These are phyloP conservation scores for Pseudocercospora ulei DNA, from an alignment of 2,329 filamentous ascomycete species.

Conservation along the genomic window DNA sequence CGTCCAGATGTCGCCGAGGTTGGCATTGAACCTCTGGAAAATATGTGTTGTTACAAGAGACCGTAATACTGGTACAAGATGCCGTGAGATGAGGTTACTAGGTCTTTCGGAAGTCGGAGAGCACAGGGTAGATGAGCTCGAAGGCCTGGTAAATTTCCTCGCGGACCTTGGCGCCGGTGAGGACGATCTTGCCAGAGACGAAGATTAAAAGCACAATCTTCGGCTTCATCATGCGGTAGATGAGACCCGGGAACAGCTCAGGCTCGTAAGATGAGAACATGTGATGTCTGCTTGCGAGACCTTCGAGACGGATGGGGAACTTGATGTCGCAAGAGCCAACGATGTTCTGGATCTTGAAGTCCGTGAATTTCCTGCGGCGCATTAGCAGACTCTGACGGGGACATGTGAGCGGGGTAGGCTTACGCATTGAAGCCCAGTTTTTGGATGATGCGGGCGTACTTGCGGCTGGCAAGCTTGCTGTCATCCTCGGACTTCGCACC, in stretches of 20 bases:
- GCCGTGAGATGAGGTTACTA: constrained; percentile 17
- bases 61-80: constrained; percentile 28
- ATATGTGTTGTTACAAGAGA: constrained; percentile 27
- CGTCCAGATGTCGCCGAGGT: constrained; percentile 21
- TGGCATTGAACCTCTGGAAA: constrained; percentile 27
- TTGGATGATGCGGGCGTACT: constrained; percentile 98
- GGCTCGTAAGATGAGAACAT: constrained; percentile 99
- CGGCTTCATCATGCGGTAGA: constrained; percentile 99
- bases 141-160: constrained; percentile 98
- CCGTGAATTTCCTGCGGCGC: constrained; percentile 65
- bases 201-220: constrained; percentile 96
- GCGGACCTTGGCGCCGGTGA: constrained; percentile 93
- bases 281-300: constrained; percentile 91
- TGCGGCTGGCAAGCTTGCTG: constrained; percentile 89
- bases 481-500: constrained; percentile 97
- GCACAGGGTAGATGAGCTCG: constrained; percentile 90
- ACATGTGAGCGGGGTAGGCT: constrained; percentile 7
- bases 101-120: constrained; percentile 26
- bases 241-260: constrained; percentile 95
- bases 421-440: constrained; percentile 84
- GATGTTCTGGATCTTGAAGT: constrained; percentile 99
- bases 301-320: constrained; percentile 95
- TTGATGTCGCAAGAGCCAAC: constrained; percentile 98
- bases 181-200: constrained; percentile 94
- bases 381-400: constrained; percentile 2